Base-by-base conservation (phyloP, 2,329 filamentous ascomycete species). In the Fusarium foetens region DNA sequence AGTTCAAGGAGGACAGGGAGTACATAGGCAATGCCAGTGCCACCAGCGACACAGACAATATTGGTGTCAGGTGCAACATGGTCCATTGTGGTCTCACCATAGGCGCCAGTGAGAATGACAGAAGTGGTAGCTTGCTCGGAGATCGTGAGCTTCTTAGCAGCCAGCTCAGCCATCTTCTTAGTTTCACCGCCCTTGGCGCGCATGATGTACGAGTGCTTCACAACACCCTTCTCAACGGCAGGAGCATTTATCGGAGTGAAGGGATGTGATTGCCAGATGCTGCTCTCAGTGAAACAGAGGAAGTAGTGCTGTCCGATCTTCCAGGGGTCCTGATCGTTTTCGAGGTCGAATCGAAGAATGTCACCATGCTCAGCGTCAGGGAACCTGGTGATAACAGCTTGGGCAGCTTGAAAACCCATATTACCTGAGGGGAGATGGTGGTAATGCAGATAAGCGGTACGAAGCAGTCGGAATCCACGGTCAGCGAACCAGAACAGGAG, bases 211-310 rank as follows among this genome's bases (percentile, higher is more conserved):
- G 86, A 85, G 71, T 90, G 88, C 42, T 81, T 80, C 14, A 87
- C 83, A 5, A 77, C 71, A 1, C 84, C 80, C 58, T 81, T 77
- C 25, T 79, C 75, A 0, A 83, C 78, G 11, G 81, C 73, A 0
- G 89, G 90, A 0, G 87, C 78, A 59, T 86, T 90, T 13, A 90
- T 82, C 0, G 90, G 89, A 0, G 91, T 93, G 76, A 93, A 92
- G 0, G 92, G 92, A 75, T 94, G 92, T 0, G 89, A 90, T 79
- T 94, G 91, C 90, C 91, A 93, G 73, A 93, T 86, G 73, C 86
- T 91, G 36, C 89, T 83, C 67, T 90, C 86, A 0, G 89, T 84
- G 74, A 94, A 93, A 78, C 87, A 91, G 21, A 93, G 83, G 75
- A 89, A 93, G 79, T 92, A 93, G 76, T 94, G 92, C 79, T 93